phyloP scores from a whole-genome alignment of 31 red algal species.

The Endocladia muricata region DNA sequence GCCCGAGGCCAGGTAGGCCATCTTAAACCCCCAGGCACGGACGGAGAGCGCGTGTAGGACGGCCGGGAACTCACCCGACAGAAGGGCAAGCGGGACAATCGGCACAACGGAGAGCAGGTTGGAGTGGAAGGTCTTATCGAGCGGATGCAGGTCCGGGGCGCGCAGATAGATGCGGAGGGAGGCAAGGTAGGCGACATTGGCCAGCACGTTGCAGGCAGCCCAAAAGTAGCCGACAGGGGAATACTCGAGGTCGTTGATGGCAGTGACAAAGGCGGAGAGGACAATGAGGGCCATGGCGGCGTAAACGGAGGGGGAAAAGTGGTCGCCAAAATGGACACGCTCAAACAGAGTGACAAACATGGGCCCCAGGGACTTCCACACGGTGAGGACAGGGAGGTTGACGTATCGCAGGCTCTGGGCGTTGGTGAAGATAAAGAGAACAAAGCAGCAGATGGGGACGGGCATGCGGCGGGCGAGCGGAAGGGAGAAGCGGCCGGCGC shows the following conservation, averaged over 20 bases:
- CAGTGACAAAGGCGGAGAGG: conserved; percentile 57
- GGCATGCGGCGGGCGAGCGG: conserved; percentile 57
- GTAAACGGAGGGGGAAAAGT: conserved; percentile 25
- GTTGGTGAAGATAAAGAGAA: conserved; percentile 88
- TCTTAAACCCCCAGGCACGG: conserved; percentile 31
- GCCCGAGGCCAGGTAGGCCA: conserved; percentile 38
- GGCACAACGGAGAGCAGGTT: conserved; percentile 58
- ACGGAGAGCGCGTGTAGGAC: conserved; percentile 27
- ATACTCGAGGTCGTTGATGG: conserved; percentile 54
- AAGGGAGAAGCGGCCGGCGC: background rate
- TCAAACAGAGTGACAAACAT: conserved; percentile 77
- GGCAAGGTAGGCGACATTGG: conserved; percentile 81
- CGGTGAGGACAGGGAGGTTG: conserved; percentile 78
- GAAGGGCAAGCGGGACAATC: conserved; percentile 58
- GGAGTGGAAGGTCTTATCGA: conserved; percentile 67
- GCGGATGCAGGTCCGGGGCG: conserved; percentile 41
- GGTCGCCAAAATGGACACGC: conserved; percentile 50
- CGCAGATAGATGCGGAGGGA: conserved; percentile 66
- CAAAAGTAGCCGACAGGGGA: conserved; percentile 64
- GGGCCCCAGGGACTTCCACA: conserved; percentile 86
- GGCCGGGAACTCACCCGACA: conserved; percentile 54
- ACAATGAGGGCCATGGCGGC: conserved; percentile 73
- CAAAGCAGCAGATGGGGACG: conserved; percentile 76
- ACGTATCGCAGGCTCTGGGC: conserved; percentile 77
- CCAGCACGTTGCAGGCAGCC: conserved; percentile 72